Evolutionary conservation across 2,329 filamentous ascomycete genomes (phyloP).

Genomic region (Stachybotrys chartarum): DNA sequence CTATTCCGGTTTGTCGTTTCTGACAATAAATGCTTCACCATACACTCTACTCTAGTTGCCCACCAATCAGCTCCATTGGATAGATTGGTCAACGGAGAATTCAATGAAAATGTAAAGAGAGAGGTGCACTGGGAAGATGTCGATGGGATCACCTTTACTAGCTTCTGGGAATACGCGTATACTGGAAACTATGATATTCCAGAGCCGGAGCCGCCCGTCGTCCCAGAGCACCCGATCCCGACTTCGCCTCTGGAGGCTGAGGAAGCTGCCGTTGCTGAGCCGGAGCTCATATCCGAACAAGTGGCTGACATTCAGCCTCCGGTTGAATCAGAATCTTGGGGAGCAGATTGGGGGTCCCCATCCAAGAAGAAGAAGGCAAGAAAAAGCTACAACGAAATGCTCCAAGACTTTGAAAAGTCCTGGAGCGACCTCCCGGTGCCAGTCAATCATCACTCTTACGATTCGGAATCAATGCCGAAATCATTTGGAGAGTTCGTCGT

Average conservation of each 20-base stretch:
- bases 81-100: conserved; percentile 5
- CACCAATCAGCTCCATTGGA: conserved; percentile 5
- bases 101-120: conserved; percentile 4
- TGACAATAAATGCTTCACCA: conserved; percentile 5
- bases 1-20: conserved; percentile 7
- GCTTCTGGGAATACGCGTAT: conserved; percentile 8
- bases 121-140: conserved; percentile 6
- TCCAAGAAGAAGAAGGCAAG: not conserved
- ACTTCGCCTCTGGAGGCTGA: not conserved
- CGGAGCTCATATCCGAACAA: not conserved
- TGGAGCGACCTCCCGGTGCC: not conserved
- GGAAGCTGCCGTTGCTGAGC: not conserved
- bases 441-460: not conserved
- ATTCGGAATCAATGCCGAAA: not conserved
- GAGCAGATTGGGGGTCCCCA: too few species aligned
- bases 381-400: not conserved
- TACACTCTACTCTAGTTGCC: conserved; percentile 7
- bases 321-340: too few species aligned
- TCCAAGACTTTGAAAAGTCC: not conserved
- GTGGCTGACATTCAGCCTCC: too few species aligned
- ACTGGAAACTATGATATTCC: conserved; percentile 4
- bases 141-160: conserved; percentile 6
- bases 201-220: not conserved
- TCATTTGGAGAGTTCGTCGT: conserved; percentile 3
- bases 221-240: not conserved